These are phyloP conservation scores for Aspergillus novofumigatus DNA, from an alignment of 2,329 filamentous ascomycete genomes.

Conservation along the genomic window DNA sequence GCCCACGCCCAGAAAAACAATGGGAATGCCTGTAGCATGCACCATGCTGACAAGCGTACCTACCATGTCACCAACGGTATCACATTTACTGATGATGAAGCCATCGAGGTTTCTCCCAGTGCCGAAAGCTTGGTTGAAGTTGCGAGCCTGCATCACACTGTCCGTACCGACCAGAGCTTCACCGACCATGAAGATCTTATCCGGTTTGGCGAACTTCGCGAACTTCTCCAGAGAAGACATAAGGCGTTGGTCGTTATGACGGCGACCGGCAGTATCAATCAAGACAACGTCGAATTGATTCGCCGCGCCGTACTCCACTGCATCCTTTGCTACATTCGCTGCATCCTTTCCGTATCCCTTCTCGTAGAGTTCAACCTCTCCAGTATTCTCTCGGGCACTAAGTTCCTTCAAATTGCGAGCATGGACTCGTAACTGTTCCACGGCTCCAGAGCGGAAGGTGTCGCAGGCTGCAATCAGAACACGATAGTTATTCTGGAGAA, in stretches of 20 bases:
- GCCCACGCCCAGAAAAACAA: constrained; percentile 79
- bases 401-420: constrained; percentile 91
- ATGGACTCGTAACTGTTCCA: constrained; percentile 94
- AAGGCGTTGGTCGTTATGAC: constrained; percentile 91
- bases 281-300: constrained; percentile 87
- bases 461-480: constrained; percentile 92
- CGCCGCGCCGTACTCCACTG: constrained; percentile 72
- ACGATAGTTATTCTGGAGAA: constrained; percentile 94
- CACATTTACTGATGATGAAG: constrained; percentile 97
- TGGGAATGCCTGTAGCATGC: constrained; percentile 92
- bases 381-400: constrained; percentile 72
- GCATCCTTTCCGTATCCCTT: constrained; percentile 98
- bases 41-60: constrained; percentile 94
- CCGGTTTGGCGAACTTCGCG: constrained; percentile 88
- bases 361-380: constrained; percentile 85
- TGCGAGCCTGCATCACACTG: constrained; percentile 88
- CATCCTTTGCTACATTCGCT: constrained; percentile 89
- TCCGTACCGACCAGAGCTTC: constrained; percentile 93
- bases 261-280: constrained; percentile 90
- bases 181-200: constrained; percentile 98
- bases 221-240: constrained; percentile 98
- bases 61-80: constrained; percentile 99
- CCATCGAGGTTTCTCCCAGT: constrained; percentile 76
- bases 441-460: constrained; percentile 94
- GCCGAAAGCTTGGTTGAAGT: constrained; percentile 93